Evolutionary conservation across 179 eudicot species (phyloP).

Genomic region (Carnegiea gigantea): DNA sequence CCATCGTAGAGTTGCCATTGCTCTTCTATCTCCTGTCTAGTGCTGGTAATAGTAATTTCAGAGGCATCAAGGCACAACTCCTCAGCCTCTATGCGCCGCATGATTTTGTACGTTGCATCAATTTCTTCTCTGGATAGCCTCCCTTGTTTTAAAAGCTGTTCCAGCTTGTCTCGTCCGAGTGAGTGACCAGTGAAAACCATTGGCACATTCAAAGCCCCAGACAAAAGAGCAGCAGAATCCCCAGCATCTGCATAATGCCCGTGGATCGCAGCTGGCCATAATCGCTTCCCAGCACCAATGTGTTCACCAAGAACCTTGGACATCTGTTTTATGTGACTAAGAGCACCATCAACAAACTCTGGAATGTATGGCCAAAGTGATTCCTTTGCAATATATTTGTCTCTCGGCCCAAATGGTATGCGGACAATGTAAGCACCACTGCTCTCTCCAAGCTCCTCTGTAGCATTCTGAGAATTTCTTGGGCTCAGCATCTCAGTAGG

Average conservation of each 20-base stretch:
- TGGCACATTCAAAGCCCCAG: slow-evolving; percentile 90
- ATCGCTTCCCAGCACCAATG: slow-evolving; percentile 69
- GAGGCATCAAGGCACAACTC: slow-evolving; percentile 88
- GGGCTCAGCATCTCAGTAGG: slow-evolving; percentile 85
- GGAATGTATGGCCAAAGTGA: slow-evolving; percentile 88
- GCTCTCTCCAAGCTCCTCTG: slow-evolving; percentile 75
- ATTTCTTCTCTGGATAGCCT: slow-evolving; percentile 81
- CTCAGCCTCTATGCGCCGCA: slow-evolving; percentile 90
- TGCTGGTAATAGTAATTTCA: slow-evolving; percentile 87
- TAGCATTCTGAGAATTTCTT: slow-evolving; percentile 39
- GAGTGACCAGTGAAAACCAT: slow-evolving; percentile 98
- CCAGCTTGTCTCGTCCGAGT: slow-evolving; percentile 86
- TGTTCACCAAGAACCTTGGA: slow-evolving; percentile 95
- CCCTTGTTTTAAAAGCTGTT: slow-evolving; percentile 87
- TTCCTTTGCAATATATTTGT: slow-evolving; percentile 84
- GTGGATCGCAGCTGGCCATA: slow-evolving; percentile 95
- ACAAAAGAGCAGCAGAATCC: slow-evolving; percentile 81
- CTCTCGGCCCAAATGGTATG: slow-evolving; percentile 92
- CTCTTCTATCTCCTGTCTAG: slow-evolving; percentile 95
- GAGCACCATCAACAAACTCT: slow-evolving; percentile 99
- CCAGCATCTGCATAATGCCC: slow-evolving; percentile 99
- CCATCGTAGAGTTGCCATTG: slow-evolving; percentile 98
- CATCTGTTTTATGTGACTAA: slow-evolving; percentile 78
- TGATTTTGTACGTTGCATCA: slow-evolving; percentile 73
- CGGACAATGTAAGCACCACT: slow-evolving; percentile 93